Evolutionary conservation across 495 filamentous ascomycete genomes (phyloP).

Genomic region (Bombardia bombarda): DNA sequence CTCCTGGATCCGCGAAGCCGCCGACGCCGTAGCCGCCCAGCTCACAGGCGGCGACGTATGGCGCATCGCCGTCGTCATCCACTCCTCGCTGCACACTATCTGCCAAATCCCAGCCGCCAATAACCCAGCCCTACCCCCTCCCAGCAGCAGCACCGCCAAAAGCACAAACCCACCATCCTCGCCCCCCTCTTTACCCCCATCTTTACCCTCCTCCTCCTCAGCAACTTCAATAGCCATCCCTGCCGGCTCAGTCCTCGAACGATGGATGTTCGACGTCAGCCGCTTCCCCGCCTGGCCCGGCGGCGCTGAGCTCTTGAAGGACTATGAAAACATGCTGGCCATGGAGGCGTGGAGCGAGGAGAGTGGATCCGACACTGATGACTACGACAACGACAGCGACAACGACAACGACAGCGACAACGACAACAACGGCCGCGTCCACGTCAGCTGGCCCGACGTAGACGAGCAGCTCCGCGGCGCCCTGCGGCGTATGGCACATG

Average conservation of each 20-base stretch:
- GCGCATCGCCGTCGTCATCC: constrained; percentile 69
- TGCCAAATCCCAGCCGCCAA: no score
- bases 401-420: not conserved
- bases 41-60: constrained; percentile 52
- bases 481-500: constrained; percentile 41
- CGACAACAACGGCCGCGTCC: constrained; percentile 9
- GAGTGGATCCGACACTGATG: no score
- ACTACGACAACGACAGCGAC: not conserved
- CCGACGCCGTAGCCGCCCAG: constrained; percentile 65
- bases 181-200: not conserved
- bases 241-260: constrained; percentile 52
- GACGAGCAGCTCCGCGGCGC: constrained; percentile 43
- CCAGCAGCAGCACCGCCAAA: not conserved
- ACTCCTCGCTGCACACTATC: constrained; percentile 42
- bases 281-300: constrained; percentile 59
- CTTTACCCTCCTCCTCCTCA: not conserved
- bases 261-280: constrained; percentile 78
- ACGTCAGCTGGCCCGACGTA: constrained; percentile 32
- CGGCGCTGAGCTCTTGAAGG: constrained; percentile 25
- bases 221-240: constrained; percentile 6
- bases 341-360: constrained; percentile 32
- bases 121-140: not conserved
- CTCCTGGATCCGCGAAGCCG: constrained; percentile 80
- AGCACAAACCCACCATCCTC: not conserved
- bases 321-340: constrained; percentile 27